Percentiles rank a stretch among this genome's conserved stretches.
Conservation (phyloP, 768 basidiomycete genomes). For the Podaxis pistillaris region DNA sequence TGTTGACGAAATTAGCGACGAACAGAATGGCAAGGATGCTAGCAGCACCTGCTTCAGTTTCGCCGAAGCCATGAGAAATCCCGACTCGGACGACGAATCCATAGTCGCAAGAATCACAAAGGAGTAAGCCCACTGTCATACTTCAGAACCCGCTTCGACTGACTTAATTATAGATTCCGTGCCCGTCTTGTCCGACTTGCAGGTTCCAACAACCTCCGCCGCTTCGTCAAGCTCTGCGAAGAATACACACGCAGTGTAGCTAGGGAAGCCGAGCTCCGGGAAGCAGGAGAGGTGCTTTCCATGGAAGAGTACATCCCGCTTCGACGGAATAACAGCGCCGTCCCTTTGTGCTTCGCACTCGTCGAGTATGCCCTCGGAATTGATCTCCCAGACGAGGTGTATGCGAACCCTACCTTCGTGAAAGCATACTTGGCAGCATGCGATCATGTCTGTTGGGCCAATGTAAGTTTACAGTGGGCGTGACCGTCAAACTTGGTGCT, state of each 20-base stretch:
- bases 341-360: constrained; percentile 60
- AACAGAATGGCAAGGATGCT: constrained; percentile 57
- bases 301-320: constrained; percentile 52
- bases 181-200: constrained; percentile 42
- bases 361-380: constrained; percentile 60
- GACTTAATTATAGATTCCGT: constrained; percentile 43
- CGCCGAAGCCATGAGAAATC: constrained; percentile 50
- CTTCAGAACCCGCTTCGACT: neutral
- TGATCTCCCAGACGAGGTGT: constrained; percentile 62
- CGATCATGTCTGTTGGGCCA: constrained; percentile 70
- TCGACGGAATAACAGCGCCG: constrained; percentile 70
- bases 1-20: constrained; percentile 68
- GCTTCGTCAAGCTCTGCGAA: constrained; percentile 52
- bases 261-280: constrained; percentile 61
- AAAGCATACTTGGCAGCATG: constrained; percentile 56
- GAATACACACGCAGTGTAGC: constrained; percentile 58
- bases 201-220: constrained; percentile 44
- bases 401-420: constrained; percentile 52
- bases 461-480: constrained; percentile 40
- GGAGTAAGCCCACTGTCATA: constrained; percentile 42
- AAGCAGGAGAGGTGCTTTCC: constrained; percentile 52
- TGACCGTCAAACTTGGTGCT: constrained; percentile 4
- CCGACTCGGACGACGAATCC: constrained; percentile 54
- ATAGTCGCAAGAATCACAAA: constrained; percentile 56
- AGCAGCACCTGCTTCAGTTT: constrained; percentile 50